Percentiles rank a stretch among this genome's conserved stretches.
These are phyloP conservation scores for Amanita exitialis DNA, from an alignment of 768 basidiomycete genomes.

Conservation along the genomic window DNA sequence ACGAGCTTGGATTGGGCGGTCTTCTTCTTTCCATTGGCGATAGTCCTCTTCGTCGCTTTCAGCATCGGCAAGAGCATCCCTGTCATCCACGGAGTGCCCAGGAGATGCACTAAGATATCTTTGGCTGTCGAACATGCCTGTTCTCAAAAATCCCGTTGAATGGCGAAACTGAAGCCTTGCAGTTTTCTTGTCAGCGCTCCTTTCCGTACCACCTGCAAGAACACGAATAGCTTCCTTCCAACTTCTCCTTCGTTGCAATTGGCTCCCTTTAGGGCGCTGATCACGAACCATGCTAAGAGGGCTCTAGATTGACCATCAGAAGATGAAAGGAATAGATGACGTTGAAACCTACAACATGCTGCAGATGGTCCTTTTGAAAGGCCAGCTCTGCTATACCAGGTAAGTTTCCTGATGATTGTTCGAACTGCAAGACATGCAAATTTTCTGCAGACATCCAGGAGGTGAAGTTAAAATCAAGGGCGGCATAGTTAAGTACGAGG, in stretches of 20 bases:
- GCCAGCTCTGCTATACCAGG: conserved; percentile 61
- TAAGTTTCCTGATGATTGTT: conserved; percentile 79
- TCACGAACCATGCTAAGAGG: conserved; percentile 90
- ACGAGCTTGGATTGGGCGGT: conserved; percentile 66
- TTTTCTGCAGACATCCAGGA: conserved; percentile 92
- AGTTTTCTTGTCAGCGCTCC: conserved; percentile 14
- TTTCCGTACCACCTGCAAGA: conserved; percentile 31
- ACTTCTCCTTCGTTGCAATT: conserved; percentile 42
- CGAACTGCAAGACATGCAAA: conserved; percentile 73
- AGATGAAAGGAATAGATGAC: background rate
- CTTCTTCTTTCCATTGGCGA: conserved; percentile 47
- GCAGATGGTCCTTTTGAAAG: conserved; percentile 80
- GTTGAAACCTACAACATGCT: conserved; percentile 48
- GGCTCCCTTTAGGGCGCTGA: conserved; percentile 34
- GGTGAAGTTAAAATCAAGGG: conserved; percentile 95
- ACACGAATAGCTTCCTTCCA: conserved; percentile 52
- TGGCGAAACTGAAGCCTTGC: conserved; percentile 12
- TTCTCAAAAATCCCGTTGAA: conserved; percentile 1
- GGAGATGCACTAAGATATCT: conserved; percentile 10
- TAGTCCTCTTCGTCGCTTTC: conserved; percentile 43
- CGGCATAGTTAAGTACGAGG: conserved; percentile 83
- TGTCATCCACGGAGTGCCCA: conserved; percentile 25
- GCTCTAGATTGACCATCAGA: conserved; percentile 29
- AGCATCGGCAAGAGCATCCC: conserved; percentile 39
- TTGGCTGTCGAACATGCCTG: background rate